Base-by-base conservation (phyloP, 164 flowering plant genomes). In the Magnolia officinalis region DNA sequence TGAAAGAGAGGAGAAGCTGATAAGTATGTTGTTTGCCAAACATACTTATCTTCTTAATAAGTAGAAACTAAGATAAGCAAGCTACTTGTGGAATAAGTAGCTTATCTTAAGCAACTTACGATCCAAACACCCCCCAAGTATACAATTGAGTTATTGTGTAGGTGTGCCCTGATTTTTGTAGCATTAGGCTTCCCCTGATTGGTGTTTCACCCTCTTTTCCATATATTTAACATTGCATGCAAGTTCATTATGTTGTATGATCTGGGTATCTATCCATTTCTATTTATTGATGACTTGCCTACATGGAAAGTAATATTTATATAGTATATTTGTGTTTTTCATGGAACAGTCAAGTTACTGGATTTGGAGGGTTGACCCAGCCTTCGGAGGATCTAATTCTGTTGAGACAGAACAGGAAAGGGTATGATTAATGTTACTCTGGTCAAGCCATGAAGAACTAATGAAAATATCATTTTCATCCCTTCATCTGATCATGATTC, bases 291-390 rank as follows among this genome's bases (percentile, higher is more conserved):
- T n/a, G 26, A 64, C 29, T 64, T 5, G 10, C 13, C 13, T 8
- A 18, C 21, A 8, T n/a, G 67, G 29, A 64, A 64, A 5, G 21
- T 19, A 64, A 64, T 21, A 64, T 64, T 21, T 19, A 37, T 37
- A n/a, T 20, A 0, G 19, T n/a, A 20, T 20, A n/a, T n/a, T 64
- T 20, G 59, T 49, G 37, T 51, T 20, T 79, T 65, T 67, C n/a
- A 1, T 81, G 76, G 23, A 50, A 73, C 92, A 92, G 94, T 75
- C 86, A 72, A 87, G 84, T 76, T 88, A 86, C 84, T 90, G 93
- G 94, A 83, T 88, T 75, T 92, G 94, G 97, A 88, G 90, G 81
- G 76, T 86, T 58, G 92, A 90, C 72, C 89, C 92, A 70, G 75
- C 80, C 72, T 79, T 74, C 26, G 78, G 87, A 80, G 81, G 80